Base-by-base conservation (phyloP, 2,329 filamentous ascomycete genomes). In the Fusarium musae region DNA sequence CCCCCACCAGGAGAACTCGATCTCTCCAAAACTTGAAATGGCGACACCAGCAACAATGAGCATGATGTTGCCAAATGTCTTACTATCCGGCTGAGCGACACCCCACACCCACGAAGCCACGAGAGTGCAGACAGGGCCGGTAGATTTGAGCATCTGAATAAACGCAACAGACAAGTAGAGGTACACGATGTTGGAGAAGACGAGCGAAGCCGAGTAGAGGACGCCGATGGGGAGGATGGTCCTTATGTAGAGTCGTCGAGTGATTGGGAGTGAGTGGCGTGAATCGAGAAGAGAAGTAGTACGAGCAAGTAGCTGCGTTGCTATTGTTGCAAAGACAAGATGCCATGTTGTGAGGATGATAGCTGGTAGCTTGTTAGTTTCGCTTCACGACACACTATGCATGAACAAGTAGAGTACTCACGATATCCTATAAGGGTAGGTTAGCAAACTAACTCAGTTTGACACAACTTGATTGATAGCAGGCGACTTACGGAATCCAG, bases 111-210 rank as follows among this genome's bases (percentile, higher is more conserved):
- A 93, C n/a, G 88, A 89, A 50, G 88, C 85, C 76, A 93, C 82
- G 57, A 93, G 87, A 28, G 92, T 91, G 59, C 88, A 90, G 66
- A 93, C 91, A 34, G 91, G 91, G 10, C 89, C 90, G 50, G 88
- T 90, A 64, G 91, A 89, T 88, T 87, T 93, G 77, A 93, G 86
- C 89, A 93, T 92, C 84, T 92, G 91, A 74, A 92, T 92, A 78
- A 92, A 92, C 44, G 90, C 87, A 59, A 92, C 90, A 62, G 87
- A 90, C 60, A 92, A 86, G 80, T 92, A 91, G 61, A 92, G 85
- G 79, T 92, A 92, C 72, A 90, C 89, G 78, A 91, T 83, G 81
- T 92, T 93, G 75, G 89, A 90, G 81, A 88, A 92, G 77, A 92
- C 84, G 79, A 93, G 87, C 69, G 88, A 90, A 77, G 89, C 85